phyloP scores from a whole-genome alignment of 2,329 filamentous ascomycete genomes.

The Boeremia lycopersici region DNA sequence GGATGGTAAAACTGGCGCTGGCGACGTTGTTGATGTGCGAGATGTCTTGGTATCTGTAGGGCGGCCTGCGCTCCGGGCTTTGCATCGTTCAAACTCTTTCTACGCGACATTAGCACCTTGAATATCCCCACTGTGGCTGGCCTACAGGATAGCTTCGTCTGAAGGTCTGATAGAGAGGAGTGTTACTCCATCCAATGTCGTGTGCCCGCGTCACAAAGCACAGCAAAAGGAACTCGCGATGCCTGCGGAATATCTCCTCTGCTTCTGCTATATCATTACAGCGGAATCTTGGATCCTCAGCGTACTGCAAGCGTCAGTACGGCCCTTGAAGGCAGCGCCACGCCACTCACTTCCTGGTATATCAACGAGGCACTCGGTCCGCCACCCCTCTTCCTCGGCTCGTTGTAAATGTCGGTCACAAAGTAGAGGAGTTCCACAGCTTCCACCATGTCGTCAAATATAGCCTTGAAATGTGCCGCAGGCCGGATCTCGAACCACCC shows the following conservation, averaged over 20 bases:
- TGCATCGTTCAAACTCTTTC: conserved; percentile 40
- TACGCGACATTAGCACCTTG: conserved; percentile 20
- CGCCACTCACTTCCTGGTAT: conserved; percentile 46
- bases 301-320: conserved; percentile 37
- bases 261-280: conserved; percentile 35
- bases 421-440: conserved; percentile 69
- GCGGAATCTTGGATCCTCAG: conserved; percentile 40
- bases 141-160: conserved; percentile 46
- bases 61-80: conserved; percentile 40
- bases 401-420: conserved; percentile 62
- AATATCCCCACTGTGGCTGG: background rate
- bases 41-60: conserved; percentile 16
- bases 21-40: conserved; percentile 18
- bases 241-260: conserved; percentile 39
- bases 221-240: conserved; percentile 53
- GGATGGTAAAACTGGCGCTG: conserved; percentile 6
- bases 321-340: background rate
- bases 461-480: conserved; percentile 60
- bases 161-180: conserved; percentile 51
- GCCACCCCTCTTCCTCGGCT: conserved; percentile 49
- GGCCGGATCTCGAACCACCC: conserved; percentile 74
- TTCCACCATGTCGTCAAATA: conserved; percentile 66
- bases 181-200: conserved; percentile 52
- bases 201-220: conserved; percentile 54
- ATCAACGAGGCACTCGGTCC: conserved; percentile 46